Evolutionary conservation across 208 protist genomes (phyloP).

Genomic region (Crithidia fasciculata): DNA sequence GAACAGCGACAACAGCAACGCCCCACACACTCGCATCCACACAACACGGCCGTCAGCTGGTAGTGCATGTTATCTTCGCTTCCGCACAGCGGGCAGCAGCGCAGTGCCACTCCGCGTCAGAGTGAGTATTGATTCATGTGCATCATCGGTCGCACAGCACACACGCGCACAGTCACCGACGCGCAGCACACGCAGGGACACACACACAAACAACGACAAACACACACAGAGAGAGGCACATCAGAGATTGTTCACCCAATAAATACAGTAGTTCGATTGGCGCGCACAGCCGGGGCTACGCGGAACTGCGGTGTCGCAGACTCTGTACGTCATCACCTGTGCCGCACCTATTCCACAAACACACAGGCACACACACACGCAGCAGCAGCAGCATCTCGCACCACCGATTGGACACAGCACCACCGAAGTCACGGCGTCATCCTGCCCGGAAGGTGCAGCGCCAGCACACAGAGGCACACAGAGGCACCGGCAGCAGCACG

Average conservation of each 20-base stretch:
- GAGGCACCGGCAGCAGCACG: background rate
- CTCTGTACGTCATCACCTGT: slow-evolving; percentile 40
- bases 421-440: slow-evolving; percentile 10
- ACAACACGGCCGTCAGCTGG: slow-evolving; percentile 38
- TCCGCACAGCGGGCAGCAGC: slow-evolving; percentile 40
- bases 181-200: background rate
- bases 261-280: slow-evolving; percentile 31
- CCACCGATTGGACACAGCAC: slow-evolving; percentile 34
- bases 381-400: slow-evolving; percentile 23
- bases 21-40: background rate
- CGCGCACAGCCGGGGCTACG: slow-evolving; percentile 23
- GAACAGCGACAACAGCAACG: no score
- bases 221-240: slow-evolving; percentile 13
- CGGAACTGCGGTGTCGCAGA: slow-evolving; percentile 25
- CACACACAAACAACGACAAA: background rate
- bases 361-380: background rate
- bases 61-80: slow-evolving; percentile 66
- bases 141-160: slow-evolving; percentile 33
- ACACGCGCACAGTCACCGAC: background rate
- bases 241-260: slow-evolving; percentile 48
- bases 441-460: slow-evolving; percentile 21
- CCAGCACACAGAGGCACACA: background rate
- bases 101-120: slow-evolving; percentile 32
- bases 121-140: slow-evolving; percentile 61
- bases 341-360: background rate